Evolutionary conservation across 495 filamentous ascomycete species (phyloP).

Genomic region (Massariosphaeria phaeospora): DNA sequence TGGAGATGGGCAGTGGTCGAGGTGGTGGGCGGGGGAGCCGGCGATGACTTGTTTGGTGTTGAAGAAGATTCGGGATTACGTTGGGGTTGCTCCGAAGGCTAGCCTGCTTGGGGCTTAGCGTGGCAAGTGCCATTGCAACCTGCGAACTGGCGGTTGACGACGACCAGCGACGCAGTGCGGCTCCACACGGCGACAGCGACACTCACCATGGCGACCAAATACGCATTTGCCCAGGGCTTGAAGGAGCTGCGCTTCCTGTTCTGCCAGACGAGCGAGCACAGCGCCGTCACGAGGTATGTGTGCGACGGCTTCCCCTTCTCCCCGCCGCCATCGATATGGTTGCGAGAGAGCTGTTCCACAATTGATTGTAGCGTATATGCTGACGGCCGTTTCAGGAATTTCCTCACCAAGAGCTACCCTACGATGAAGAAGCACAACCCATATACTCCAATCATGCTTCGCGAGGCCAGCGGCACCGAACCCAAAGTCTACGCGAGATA

Average conservation of each 20-base stretch:
- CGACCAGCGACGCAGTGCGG: neutral
- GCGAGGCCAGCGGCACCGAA: constrained; percentile 76
- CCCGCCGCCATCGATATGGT: too few relatives aligned
- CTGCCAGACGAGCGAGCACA: constrained; percentile 87
- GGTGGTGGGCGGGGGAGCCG: neutral
- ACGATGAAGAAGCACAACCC: constrained; percentile 99
- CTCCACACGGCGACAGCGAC: neutral
- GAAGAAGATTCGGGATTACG: constrained; percentile 6
- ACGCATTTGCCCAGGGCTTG: constrained; percentile 77
- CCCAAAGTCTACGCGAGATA: constrained; percentile 91
- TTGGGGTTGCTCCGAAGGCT: constrained; percentile 4
- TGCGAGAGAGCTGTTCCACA: too few relatives aligned
- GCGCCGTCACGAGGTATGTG: constrained; percentile 73
- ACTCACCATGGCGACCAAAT: constrained; percentile 77
- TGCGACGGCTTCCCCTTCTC: neutral
- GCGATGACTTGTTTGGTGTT: constrained; percentile 7
- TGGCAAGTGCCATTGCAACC: too few relatives aligned
- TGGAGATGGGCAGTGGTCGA: neutral
- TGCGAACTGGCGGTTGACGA: neutral
- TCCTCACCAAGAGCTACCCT: constrained; percentile 87
- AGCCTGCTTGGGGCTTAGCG: neutral
- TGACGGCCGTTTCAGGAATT: too few relatives aligned
- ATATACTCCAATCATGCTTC: constrained; percentile 85
- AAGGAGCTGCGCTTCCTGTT: constrained; percentile 97
- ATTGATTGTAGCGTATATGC: too few relatives aligned